A percentile compares a stretch with the other conserved stretches of the same genome.
Conservation (phyloP, 108 stramenopile species). For the Mediolabrus comicus region DNA sequence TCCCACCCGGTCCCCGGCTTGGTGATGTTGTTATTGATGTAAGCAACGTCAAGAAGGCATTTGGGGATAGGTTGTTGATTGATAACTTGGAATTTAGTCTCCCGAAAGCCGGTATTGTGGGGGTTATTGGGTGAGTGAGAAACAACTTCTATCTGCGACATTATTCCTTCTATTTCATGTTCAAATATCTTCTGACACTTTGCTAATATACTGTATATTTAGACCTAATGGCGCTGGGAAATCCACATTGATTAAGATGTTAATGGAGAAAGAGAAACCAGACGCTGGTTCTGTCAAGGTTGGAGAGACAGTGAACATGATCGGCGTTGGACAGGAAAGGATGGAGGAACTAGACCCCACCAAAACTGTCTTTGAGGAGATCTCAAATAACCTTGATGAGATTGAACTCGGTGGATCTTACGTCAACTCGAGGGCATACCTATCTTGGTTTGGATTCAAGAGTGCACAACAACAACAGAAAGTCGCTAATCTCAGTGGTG, state of each 20-base stretch:
- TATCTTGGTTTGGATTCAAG: constrained; percentile 93
- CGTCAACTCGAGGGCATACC: constrained; percentile 85
- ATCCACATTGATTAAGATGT: constrained; percentile 86
- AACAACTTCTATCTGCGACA: background rate
- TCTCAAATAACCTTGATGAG: constrained; percentile 79
- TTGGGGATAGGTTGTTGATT: constrained; percentile 82
- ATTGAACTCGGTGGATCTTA: constrained; percentile 80
- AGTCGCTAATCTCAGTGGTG: constrained; percentile 86
- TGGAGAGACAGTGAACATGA: constrained; percentile 88
- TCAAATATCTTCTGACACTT: background rate
- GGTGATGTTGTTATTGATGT: constrained; percentile 89
- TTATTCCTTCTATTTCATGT: background rate
- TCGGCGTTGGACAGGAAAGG: constrained; percentile 92
- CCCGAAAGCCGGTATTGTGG: constrained; percentile 90
- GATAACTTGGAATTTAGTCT: constrained; percentile 85
- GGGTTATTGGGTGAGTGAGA: constrained; percentile 83
- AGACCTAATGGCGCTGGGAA: constrained; percentile 30
- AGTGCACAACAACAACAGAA: constrained; percentile 81
- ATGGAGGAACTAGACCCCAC: constrained; percentile 84
- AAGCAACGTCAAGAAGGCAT: constrained; percentile 65
- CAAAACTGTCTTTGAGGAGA: constrained; percentile 91
- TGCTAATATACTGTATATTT: background rate
- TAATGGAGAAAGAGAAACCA: constrained; percentile 79
- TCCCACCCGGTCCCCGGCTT: constrained; percentile 91
- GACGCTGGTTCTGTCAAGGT: constrained; percentile 79